phyloP scores from a whole-genome alignment of 1,284 basidiomycete species.

The Stygiomarasmius scandens region DNA sequence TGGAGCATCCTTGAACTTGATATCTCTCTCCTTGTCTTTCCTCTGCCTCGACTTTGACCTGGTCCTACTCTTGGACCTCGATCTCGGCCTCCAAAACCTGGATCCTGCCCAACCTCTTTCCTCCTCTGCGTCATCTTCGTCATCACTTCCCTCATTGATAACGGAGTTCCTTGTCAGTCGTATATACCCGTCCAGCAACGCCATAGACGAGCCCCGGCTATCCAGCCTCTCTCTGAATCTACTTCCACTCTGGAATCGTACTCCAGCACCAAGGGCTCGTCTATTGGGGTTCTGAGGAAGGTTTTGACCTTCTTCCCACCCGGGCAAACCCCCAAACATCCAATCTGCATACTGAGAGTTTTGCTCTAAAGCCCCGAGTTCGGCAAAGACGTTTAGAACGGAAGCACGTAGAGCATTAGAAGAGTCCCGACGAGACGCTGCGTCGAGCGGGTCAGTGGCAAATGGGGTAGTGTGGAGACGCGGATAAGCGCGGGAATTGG shows the following conservation, averaged over 20 bases:
- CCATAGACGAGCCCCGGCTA: conserved; percentile 7
- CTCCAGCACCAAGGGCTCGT: conserved; percentile 5
- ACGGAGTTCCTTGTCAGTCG: not conserved
- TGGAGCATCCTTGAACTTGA: too few species aligned
- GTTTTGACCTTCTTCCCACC: conserved; percentile 8
- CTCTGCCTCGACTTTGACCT: not conserved
- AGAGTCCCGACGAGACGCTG: not conserved
- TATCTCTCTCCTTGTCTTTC: not conserved
- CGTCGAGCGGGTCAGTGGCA: not conserved
- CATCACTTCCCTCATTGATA: not conserved
- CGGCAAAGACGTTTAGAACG: conserved; percentile 23
- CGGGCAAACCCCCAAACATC: conserved; percentile 21
- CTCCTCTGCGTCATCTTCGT: not conserved
- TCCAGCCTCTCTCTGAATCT: conserved; percentile 16
- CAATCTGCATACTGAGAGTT: conserved; percentile 25
- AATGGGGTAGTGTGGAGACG: not conserved
- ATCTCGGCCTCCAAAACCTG: not conserved
- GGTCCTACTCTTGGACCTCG: not conserved
- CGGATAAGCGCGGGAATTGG: not conserved
- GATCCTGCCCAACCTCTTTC: not conserved
- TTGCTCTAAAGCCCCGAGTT: conserved; percentile 25
- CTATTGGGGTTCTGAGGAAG: conserved; percentile 10
- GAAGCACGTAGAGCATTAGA: conserved; percentile 20
- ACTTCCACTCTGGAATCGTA: conserved; percentile 15
- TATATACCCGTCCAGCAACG: conserved; percentile 1